Evolutionary conservation across 805 yeast genomes (phyloP).

Genomic region (Vanderwaltozyma polyspora): DNA sequence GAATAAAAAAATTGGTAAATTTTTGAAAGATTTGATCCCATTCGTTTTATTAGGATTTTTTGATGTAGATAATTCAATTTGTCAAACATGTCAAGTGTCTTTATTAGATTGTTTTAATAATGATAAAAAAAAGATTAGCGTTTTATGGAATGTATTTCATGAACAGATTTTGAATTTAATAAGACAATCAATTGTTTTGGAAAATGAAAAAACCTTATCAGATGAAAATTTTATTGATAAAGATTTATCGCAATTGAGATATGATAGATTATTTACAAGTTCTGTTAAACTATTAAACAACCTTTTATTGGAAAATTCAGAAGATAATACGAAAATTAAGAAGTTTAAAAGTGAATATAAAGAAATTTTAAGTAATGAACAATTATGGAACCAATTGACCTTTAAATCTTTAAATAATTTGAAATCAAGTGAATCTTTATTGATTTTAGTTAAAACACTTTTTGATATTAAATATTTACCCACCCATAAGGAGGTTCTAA

Average conservation of each 20-base stretch:
- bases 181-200: constrained; percentile 41
- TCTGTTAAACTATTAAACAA: constrained; percentile 38
- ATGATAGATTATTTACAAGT: constrained; percentile 43
- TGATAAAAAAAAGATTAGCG: constrained; percentile 40
- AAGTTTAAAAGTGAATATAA: constrained; percentile 10
- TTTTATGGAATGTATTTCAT: constrained; percentile 51
- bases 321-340: constrained; percentile 6
- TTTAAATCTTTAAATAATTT: constrained; percentile 30
- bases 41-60: constrained; percentile 59
- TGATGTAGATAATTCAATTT: constrained; percentile 58
- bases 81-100: constrained; percentile 36
- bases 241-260: constrained; percentile 58
- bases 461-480: constrained; percentile 11
- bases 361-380: constrained; percentile 32
- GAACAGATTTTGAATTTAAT: constrained; percentile 45
- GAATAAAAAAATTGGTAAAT: constrained; percentile 50
- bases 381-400: constrained; percentile 33
- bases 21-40: constrained; percentile 62
- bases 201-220: constrained; percentile 52
- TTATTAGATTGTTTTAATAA: constrained; percentile 46
- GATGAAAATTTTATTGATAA: constrained; percentile 61
- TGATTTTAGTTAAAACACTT: constrained; percentile 29
- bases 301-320: constrained; percentile 12
- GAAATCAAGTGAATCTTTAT: constrained; percentile 32
- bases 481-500: constrained; percentile 22